phyloP scores from a whole-genome alignment of 2,329 filamentous ascomycete species.

The Triangularia setosa region DNA sequence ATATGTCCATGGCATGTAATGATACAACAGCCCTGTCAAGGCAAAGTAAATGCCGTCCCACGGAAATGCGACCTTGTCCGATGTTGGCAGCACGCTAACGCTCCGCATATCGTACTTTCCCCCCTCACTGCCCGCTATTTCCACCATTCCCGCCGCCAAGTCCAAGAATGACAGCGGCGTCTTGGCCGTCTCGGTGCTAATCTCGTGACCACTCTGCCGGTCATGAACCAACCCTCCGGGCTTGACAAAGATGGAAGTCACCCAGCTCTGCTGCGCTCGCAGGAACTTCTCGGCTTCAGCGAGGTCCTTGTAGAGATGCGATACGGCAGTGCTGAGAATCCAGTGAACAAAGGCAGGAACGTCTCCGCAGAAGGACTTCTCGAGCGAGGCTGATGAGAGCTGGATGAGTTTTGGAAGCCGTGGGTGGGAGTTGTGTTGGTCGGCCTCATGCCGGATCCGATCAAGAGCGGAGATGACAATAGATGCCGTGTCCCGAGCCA shows the following conservation, averaged over 20 bases:
- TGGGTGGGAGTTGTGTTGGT: background rate
- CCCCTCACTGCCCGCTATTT: background rate
- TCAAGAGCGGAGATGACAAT: background rate
- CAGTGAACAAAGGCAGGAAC: background rate
- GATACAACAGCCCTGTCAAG: background rate
- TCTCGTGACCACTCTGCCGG: background rate
- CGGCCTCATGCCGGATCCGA: background rate
- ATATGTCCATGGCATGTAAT: constrained; percentile 1
- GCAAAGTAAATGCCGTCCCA: background rate
- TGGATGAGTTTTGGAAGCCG: background rate
- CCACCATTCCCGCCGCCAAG: background rate
- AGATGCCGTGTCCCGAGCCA: background rate
- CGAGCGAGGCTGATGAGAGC: background rate
- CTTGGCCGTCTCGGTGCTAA: background rate
- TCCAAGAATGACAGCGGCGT: background rate
- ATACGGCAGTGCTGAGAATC: background rate
- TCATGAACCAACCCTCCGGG: background rate
- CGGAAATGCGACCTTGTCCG: background rate
- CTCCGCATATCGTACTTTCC: background rate
- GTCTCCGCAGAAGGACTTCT: background rate
- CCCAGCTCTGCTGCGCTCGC: background rate
- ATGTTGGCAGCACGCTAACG: background rate
- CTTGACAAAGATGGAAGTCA: background rate
- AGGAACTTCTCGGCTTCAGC: background rate
- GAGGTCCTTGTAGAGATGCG: background rate